phyloP scores from a whole-genome alignment of 805 yeast species.

The Kazachstania taianensis region DNA sequence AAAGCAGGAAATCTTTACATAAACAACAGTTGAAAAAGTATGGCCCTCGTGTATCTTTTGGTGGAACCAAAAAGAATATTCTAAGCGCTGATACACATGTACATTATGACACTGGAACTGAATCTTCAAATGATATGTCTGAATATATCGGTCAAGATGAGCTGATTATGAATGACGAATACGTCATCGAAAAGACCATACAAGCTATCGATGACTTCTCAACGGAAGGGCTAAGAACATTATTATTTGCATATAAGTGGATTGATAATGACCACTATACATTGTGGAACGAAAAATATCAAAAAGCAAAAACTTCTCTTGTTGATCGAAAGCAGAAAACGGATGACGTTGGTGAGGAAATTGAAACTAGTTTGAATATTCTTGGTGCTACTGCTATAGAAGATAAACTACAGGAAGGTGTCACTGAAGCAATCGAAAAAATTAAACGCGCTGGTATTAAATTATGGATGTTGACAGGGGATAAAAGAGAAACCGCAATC shows the following conservation, averaged over 20 bases:
- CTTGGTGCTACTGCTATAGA: conserved; percentile 96
- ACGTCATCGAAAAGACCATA: conserved; percentile 69
- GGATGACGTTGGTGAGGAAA: conserved; percentile 58
- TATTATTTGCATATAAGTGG: conserved; percentile 74
- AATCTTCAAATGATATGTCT: conserved; percentile 8
- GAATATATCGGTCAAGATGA: conserved; percentile 43
- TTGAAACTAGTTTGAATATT: conserved; percentile 61
- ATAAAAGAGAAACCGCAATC: conserved; percentile 94
- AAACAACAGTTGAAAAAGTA: conserved; percentile 49
- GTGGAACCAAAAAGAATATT: not conserved
- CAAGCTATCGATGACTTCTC: conserved; percentile 91
- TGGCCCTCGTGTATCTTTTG: conserved; percentile 18
- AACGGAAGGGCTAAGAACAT: conserved; percentile 87
- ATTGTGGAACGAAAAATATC: conserved; percentile 57
- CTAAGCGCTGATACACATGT: not conserved
- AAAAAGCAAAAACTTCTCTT: conserved; percentile 68
- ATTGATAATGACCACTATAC: conserved; percentile 48
- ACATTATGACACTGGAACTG: not conserved
- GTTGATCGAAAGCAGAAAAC: conserved; percentile 54
- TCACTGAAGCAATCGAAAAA: conserved; percentile 87
- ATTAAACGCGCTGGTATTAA: conserved; percentile 87
- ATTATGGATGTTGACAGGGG: conserved; percentile 98
- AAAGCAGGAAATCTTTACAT: conserved; percentile 50
- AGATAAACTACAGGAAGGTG: conserved; percentile 95
- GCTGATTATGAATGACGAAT: conserved; percentile 60